Evolutionary conservation across 495 filamentous ascomycete genomes (phyloP), one percentile per base, ranked within the genome.

Genomic region (Elasticomyces elasticus): DNA sequence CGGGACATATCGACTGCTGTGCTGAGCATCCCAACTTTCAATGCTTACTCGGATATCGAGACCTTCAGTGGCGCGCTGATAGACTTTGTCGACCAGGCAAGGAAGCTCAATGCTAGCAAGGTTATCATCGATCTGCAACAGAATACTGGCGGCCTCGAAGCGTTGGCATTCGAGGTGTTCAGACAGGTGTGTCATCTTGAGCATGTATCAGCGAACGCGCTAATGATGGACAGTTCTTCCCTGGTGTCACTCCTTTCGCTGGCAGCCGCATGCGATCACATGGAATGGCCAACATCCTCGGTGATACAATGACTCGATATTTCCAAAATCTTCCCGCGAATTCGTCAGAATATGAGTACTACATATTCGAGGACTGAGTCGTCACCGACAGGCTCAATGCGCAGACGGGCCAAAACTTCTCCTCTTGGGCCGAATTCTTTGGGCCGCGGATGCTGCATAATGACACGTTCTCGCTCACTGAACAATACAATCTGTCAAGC

Each of bases 401-500:
- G 24, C 64, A 58, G 0, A 77, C 74, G 0, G 65, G 64, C 13
- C 47, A 55, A 19, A 71, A 69, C 40, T 83, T 80, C 63, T 62
- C 62, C 5, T 76, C 73, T 2, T 83, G 77, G 79, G 57, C 64
- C 6, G 73, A 81, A 40, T 69, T 77, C 38, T 78, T 71, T 54
- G 77, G 77, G 0, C 75, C 75, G 13, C 55, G 72, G 33, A 31
- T 60, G 0, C 56, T 69, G 33, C 59, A 73, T 19, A 70, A 66
- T 0, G 73, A 77, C 47, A 53, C 66, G 11, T 77, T 75, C 59
- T 74, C 76, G 17, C 69, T 67, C 11, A 67, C 62, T 50, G 67
- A 79, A 58, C 64, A 67, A 0, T 73, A 77, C 55, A 75, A 79
- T 49, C 65, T 79, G 20, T 72, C 75, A 49, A 72, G 28, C 42